Percentiles rank a stretch among this genome's conserved stretches.
Evolutionary conservation across 2,329 filamentous ascomycete species (phyloP).

Genomic region (Colletotrichum destructivum): DNA sequence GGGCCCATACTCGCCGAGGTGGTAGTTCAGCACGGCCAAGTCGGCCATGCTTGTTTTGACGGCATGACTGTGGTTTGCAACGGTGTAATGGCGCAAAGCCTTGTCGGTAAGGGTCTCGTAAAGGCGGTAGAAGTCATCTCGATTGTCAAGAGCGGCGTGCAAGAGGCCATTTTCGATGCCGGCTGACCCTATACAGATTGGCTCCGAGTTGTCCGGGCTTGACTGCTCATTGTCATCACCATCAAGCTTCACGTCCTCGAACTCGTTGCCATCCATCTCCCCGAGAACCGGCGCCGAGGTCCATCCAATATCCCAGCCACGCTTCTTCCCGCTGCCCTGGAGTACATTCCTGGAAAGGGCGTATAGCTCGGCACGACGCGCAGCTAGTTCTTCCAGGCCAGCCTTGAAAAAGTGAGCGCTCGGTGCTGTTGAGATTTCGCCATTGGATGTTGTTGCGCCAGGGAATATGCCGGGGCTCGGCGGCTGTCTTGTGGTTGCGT

Average conservation of each 20-base stretch:
- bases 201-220: conserved; percentile 37
- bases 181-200: conserved; percentile 32
- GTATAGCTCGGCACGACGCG: conserved; percentile 85
- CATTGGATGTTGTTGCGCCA: conserved; percentile 57
- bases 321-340: conserved; percentile 78
- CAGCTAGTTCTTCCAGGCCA: conserved; percentile 86
- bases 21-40: conserved; percentile 86
- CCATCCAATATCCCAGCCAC: conserved; percentile 86
- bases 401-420: conserved; percentile 68
- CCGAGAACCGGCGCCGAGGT: conserved; percentile 68
- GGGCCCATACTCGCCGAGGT: conserved; percentile 79
- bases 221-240: conserved; percentile 52
- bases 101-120: conserved; percentile 88
- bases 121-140: conserved; percentile 75
- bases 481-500: conserved; percentile 52
- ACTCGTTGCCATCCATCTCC: conserved; percentile 59
- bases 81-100: conserved; percentile 85
- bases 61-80: conserved; percentile 84
- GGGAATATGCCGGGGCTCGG: conserved; percentile 70
- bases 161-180: conserved; percentile 72
- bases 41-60: conserved; percentile 86
- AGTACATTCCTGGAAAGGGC: conserved; percentile 85
- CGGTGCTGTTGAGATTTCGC: conserved; percentile 52
- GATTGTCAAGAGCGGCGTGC: conserved; percentile 72
- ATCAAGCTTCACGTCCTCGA: conserved; percentile 73